Conservation (phyloP, 2,329 filamentous ascomycete species). For the Septoria linicola region DNA sequence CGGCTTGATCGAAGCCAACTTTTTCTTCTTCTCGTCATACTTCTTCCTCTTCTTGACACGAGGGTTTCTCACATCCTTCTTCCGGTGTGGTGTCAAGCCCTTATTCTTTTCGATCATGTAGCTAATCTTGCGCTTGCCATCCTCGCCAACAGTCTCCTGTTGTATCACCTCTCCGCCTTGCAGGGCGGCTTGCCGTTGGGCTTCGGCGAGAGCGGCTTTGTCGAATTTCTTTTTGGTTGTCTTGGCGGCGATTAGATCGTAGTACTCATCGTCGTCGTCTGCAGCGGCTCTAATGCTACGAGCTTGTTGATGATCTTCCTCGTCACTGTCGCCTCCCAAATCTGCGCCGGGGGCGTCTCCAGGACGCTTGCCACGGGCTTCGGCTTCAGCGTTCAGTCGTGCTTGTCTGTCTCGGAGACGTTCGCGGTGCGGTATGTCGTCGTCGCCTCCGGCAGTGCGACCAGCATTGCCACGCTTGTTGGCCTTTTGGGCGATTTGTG, state of each 20-base stretch:
- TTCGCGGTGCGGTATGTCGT: slow-evolving; percentile 84
- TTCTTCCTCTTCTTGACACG: slow-evolving; percentile 97
- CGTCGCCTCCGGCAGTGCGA: slow-evolving; percentile 73
- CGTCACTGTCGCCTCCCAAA: slow-evolving; percentile 69
- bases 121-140: slow-evolving; percentile 88
- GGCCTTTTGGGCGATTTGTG: slow-evolving; percentile 91
- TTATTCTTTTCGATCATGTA: slow-evolving; percentile 98
- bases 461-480: slow-evolving; percentile 77
- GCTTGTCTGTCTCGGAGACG: slow-evolving; percentile 81
- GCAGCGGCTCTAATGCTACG: slow-evolving; percentile 48
- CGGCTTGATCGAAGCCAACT: slow-evolving; percentile 80
- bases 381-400: slow-evolving; percentile 83
- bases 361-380: slow-evolving; percentile 69
- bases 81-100: slow-evolving; percentile 81
- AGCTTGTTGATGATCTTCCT: slow-evolving; percentile 59
- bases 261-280: slow-evolving; percentile 73
- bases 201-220: slow-evolving; percentile 67
- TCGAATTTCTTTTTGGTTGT: slow-evolving; percentile 67
- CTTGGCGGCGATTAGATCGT: slow-evolving; percentile 76
- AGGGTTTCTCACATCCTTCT: slow-evolving; percentile 93
- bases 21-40: slow-evolving; percentile 97
- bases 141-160: slow-evolving; percentile 68
- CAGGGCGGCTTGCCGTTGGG: slow-evolving; percentile 54
- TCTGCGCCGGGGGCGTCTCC: slow-evolving; percentile 61
- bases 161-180: slow-evolving; percentile 63